These are phyloP conservation scores for Vanderwaltozyma tropicalis DNA, from an alignment of 805 yeast genomes.

Conservation along the genomic window DNA sequence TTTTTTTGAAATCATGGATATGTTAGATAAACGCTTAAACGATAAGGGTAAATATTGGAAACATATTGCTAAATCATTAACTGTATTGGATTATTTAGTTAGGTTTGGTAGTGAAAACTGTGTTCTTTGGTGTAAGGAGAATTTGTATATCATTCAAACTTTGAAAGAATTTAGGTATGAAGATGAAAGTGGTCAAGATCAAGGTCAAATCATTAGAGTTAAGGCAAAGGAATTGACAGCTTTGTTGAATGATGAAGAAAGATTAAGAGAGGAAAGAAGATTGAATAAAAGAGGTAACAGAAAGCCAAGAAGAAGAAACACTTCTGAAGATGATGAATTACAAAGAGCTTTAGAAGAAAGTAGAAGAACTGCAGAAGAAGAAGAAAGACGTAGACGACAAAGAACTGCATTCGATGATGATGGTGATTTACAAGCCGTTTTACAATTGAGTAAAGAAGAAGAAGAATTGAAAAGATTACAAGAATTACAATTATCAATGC, in stretches of 20 bases:
- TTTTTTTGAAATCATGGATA: constrained; percentile 84
- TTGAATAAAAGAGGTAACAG: constrained; percentile 24
- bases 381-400: constrained; percentile 45
- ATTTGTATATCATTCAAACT: constrained; percentile 78
- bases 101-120: constrained; percentile 81
- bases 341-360: constrained; percentile 75
- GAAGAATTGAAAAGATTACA: constrained; percentile 24
- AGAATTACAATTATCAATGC: constrained; percentile 20
- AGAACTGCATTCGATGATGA: constrained; percentile 15
- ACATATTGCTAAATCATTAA: constrained; percentile 84
- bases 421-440: constrained; percentile 23
- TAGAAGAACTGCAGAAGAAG: constrained; percentile 73
- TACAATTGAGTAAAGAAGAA: constrained; percentile 25
- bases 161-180: constrained; percentile 77
- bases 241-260: constrained; percentile 71
- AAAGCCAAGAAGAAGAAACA: constrained; percentile 13
- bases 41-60: constrained; percentile 97
- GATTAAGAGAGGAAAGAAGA: constrained; percentile 61
- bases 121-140: constrained; percentile 85
- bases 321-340: constrained; percentile 52
- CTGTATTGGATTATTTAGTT: constrained; percentile 80
- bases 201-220: constrained; percentile 78
- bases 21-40: constrained; percentile 81
- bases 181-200: constrained; percentile 72
- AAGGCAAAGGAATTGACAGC: constrained; percentile 83